Percentiles rank a stretch among this genome's conserved stretches.
Evolutionary conservation across 305 asterid genomes (phyloP).

Genomic region (Fraxinus xanthoxyloides): DNA sequence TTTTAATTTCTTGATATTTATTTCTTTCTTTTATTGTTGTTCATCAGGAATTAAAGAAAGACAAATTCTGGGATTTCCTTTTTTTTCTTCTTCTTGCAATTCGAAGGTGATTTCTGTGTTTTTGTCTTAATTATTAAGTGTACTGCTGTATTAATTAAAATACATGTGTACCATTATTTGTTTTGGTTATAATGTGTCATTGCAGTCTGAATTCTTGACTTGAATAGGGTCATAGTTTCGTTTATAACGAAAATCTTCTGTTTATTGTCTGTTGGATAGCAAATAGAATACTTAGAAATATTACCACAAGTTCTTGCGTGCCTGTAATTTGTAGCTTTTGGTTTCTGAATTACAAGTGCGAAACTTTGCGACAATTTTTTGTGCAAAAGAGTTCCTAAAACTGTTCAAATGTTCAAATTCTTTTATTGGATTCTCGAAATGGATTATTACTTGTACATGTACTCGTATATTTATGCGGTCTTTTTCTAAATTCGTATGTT

Average conservation of each 20-base stretch:
- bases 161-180: neutral
- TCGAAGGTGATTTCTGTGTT: neutral
- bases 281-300: neutral
- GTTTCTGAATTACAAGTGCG: neutral
- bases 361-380: neutral
- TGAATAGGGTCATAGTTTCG: neutral
- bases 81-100: neutral
- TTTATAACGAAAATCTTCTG: neutral
- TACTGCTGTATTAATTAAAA: conserved; percentile 11
- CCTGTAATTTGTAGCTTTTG: neutral
- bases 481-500: neutral
- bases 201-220: neutral
- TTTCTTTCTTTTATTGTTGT: neutral
- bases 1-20: neutral
- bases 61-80: neutral
- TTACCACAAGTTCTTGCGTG: conserved; percentile 10
- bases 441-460: neutral
- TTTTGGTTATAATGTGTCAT: neutral
- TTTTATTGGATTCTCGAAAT: neutral
- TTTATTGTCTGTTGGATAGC: neutral
- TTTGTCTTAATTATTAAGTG: neutral
- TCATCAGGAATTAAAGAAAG: neutral
- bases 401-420: neutral
- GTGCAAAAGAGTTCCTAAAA: neutral
- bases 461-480: neutral